Evolutionary conservation across 345 rosid species (phyloP).

Genomic region (Angophora floribunda): DNA sequence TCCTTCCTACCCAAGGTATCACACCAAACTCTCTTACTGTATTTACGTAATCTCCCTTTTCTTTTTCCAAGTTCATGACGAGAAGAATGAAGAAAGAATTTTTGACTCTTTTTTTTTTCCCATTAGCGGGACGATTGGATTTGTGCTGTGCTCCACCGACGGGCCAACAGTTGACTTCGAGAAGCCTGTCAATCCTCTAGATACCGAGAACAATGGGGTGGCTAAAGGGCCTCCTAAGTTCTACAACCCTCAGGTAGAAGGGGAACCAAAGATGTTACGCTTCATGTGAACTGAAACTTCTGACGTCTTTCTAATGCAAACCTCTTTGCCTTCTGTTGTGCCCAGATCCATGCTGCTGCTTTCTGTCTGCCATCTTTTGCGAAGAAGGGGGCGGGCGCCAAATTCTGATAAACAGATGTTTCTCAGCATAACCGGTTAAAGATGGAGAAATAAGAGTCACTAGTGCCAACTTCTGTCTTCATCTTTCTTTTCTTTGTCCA

Average conservation of each 20-base stretch:
- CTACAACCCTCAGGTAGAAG: slow-evolving; percentile 61
- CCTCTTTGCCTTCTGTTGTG: neutral
- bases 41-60: neutral
- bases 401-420: slow-evolving; percentile 9
- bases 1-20: neutral
- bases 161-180: slow-evolving; percentile 77
- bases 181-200: slow-evolving; percentile 61
- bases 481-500: neutral
- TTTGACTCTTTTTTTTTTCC: neutral
- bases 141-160: slow-evolving; percentile 83
- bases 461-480: neutral
- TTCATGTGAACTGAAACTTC: neutral
- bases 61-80: neutral
- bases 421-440: neutral
- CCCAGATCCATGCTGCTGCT: slow-evolving; percentile 80
- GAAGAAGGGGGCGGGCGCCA: slow-evolving; percentile 56
- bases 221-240: slow-evolving; percentile 47
- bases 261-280: too few species aligned
- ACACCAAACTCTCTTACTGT: neutral
- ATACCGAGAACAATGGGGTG: slow-evolving; percentile 15
- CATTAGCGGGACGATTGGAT: slow-evolving; percentile 74
- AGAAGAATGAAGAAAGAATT: neutral
- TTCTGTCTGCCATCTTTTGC: slow-evolving; percentile 83
- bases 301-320: neutral
- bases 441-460: neutral